These are phyloP conservation scores for Aquilaria malaccensis DNA, from an alignment of 345 rosid species.

Conservation along the genomic window DNA sequence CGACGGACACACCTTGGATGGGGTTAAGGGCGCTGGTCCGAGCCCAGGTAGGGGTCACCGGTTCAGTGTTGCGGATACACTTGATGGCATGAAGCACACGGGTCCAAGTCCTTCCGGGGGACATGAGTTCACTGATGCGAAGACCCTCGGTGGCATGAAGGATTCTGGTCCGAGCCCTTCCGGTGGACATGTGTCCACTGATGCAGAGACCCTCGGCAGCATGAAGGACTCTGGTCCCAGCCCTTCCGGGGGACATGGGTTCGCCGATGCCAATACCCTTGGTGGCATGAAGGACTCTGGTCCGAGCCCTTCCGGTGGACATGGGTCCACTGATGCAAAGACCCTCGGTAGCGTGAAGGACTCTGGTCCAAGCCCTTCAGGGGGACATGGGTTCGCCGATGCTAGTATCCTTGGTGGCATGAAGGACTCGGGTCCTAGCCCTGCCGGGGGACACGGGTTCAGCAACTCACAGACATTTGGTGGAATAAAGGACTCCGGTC, in stretches of 20 bases:
- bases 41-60: constrained; percentile 19
- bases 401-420: constrained; percentile 1
- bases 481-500: constrained; percentile 11
- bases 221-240: constrained; percentile 18
- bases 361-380: constrained; percentile 19
- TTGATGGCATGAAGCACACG: constrained; percentile 19
- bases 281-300: constrained; percentile 24
- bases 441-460: constrained; percentile 11
- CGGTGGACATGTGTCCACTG: constrained; percentile 6
- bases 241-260: constrained; percentile 16
- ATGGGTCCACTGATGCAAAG: constrained; percentile 1
- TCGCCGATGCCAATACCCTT: neutral
- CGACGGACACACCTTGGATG: constrained; percentile 6
- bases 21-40: constrained; percentile 16
- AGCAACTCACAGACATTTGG: neutral
- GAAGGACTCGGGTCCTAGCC: constrained; percentile 16
- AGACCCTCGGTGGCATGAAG: constrained; percentile 15
- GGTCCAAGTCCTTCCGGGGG: constrained; percentile 24
- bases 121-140: neutral
- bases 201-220: constrained; percentile 7
- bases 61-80: neutral
- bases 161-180: constrained; percentile 22
- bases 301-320: constrained; percentile 19
- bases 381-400: constrained; percentile 3
- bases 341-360: constrained; percentile 15